Evolutionary conservation across 306 rosid genomes (phyloP).

Genomic region (Inga oerstediana): DNA sequence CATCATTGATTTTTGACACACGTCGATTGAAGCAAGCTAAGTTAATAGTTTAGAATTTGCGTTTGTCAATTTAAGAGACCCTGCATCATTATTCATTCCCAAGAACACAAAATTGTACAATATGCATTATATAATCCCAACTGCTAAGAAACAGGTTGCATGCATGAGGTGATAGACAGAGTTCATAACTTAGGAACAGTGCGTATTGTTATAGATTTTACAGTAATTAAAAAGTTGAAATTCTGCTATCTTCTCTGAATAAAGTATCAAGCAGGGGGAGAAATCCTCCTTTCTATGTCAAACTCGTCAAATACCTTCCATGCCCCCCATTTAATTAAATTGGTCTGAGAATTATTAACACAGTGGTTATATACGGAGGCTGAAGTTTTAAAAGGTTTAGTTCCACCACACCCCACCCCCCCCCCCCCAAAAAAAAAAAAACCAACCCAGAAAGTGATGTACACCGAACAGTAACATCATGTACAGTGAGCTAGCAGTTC

Average conservation of each 20-base stretch:
- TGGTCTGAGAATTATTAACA: neutral
- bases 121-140: neutral
- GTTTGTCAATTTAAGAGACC: neutral
- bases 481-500: neutral
- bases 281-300: neutral
- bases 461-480: neutral
- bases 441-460: neutral
- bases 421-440: neutral
- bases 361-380: neutral
- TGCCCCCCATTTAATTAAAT: neutral
- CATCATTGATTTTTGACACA: neutral
- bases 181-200: neutral
- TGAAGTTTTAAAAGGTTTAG: neutral
- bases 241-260: neutral
- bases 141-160: neutral
- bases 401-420: neutral
- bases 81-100: neutral
- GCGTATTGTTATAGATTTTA: neutral
- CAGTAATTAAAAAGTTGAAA: neutral
- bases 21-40: neutral
- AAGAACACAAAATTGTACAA: neutral
- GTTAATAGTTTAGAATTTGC: neutral
- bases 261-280: neutral
- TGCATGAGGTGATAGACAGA: neutral
- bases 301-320: neutral